Evolutionary conservation across 73 alveolate species (phyloP), one percentile per base, ranked within the genome.

Genomic region (Paramecium tetraurelia): DNA sequence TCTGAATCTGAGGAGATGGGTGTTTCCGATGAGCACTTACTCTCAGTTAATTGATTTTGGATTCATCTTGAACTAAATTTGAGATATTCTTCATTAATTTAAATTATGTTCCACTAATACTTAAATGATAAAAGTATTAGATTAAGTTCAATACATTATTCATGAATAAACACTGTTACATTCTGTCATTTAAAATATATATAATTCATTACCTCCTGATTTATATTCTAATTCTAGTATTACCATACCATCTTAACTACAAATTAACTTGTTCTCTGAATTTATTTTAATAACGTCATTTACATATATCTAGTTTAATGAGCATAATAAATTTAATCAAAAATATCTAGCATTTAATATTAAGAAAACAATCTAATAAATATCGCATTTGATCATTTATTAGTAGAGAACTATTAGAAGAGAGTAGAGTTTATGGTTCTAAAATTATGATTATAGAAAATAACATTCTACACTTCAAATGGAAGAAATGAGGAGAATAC

Each of bases 51-150:
- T 63, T 63, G 41, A 33, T 33, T 63, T 63, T 31, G 31, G 84
- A 63, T 18, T 63, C 84, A 27, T 63, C 84, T 63, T 63, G 50
- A 12, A 63, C 31, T 31, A 22, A 12, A 63, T 63, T 63, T 63
- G 84, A 63, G 21, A 63, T 63, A 63, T 63, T 63, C 46, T 75
- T 75, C 87, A 38, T 29, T 75, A 38, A 75, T 38, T 75, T 35
- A 75, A 35, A 38, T 38, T 75, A 75, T 75, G 87, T 75, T 18
- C 87, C 69, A 75, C 22, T 7, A 75, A 38, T 75, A 38, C 59
- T 36, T 12, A 75, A 75, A 75, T 31, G 36, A 75, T 27, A 75
- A 38, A 38, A 75, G 68, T 38, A 75, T 35, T 68, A 31, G 5
- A 36, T 3, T 21, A 33, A 72, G 59, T 24, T 22, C 33, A 29